Evolutionary conservation across 805 yeast genomes (phyloP).

Genomic region (Kodamaea kaohsiungensis): DNA sequence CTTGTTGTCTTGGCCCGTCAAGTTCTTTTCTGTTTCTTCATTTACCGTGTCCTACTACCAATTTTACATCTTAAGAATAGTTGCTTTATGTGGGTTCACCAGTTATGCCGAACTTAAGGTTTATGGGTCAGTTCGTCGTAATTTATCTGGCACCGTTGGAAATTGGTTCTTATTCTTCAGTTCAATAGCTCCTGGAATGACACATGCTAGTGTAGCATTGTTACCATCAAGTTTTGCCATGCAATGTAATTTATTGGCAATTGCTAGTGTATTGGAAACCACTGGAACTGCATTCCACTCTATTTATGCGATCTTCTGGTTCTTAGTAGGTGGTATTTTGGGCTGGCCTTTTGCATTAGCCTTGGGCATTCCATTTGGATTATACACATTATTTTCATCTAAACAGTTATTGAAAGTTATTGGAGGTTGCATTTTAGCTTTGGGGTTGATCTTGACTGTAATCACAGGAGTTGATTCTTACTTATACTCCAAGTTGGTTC

Average conservation of each 20-base stretch:
- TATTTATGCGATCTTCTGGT: conserved; percentile 40
- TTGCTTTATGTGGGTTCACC: conserved; percentile 39
- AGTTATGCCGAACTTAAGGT: conserved; percentile 55
- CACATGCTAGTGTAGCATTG: conserved; percentile 84
- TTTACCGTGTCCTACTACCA: conserved; percentile 21
- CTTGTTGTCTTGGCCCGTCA: conserved; percentile 26
- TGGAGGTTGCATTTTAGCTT: conserved; percentile 16
- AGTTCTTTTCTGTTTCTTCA: conserved; percentile 16
- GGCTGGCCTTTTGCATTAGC: conserved; percentile 92
- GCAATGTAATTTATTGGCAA: conserved; percentile 47
- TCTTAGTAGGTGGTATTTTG: conserved; percentile 66
- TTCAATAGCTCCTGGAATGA: conserved; percentile 74
- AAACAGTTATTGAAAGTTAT: conserved; percentile 13
- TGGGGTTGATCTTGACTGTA: conserved; percentile 19
- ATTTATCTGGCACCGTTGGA: conserved; percentile 43
- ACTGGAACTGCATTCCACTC: conserved; percentile 27
- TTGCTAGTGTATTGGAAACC: conserved; percentile 36
- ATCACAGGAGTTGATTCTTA: conserved; percentile 54
- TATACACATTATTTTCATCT: conserved; percentile 28
- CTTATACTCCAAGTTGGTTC: conserved; percentile 58
- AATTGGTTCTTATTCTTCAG: conserved; percentile 65
- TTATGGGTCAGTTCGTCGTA: conserved; percentile 39
- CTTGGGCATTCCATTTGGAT: conserved; percentile 60
- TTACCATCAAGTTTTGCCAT: conserved; percentile 79
- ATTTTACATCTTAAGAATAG: conserved; percentile 57